Conservation (phyloP, 352 stramenopile species). For the Phytopythium aichiense region DNA sequence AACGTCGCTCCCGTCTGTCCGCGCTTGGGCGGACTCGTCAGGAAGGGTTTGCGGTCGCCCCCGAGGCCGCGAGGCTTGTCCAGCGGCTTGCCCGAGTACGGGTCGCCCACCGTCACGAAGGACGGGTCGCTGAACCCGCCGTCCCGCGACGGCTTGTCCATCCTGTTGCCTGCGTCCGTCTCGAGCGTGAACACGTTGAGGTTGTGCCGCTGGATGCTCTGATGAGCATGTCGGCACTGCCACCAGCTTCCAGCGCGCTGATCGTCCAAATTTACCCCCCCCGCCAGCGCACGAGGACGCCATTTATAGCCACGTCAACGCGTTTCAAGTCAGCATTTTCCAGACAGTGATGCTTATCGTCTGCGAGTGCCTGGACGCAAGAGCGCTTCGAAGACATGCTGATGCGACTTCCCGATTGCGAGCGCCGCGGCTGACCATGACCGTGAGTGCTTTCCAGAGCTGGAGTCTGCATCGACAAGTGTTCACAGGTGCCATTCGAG, state of each 20-base stretch:
- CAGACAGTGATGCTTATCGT: no score
- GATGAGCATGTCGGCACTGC: no score
- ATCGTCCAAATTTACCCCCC: not conserved
- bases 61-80: slow-evolving; percentile 45
- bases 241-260: no score
- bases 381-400: no score
- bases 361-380: no score
- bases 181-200: not conserved
- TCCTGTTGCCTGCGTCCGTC: slow-evolving; percentile 9
- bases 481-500: not conserved
- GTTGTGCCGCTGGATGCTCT: not conserved
- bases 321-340: no score
- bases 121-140: slow-evolving; percentile 73
- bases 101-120: slow-evolving; percentile 62
- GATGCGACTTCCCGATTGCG: no score
- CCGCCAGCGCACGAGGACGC: no score
- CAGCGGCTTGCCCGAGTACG: slow-evolving; percentile 24
- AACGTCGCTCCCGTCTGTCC: slow-evolving; percentile 57
- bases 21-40: slow-evolving; percentile 67
- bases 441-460: no score
- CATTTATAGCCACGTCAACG: no score
- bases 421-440: no score
- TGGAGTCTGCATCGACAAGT: not conserved
- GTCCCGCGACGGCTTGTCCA: slow-evolving; percentile 53
- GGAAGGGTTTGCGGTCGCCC: slow-evolving; percentile 62